phyloP scores from a whole-genome alignment of 1,284 basidiomycete species.

The Apiotrichum akiyoshidainum region DNA sequence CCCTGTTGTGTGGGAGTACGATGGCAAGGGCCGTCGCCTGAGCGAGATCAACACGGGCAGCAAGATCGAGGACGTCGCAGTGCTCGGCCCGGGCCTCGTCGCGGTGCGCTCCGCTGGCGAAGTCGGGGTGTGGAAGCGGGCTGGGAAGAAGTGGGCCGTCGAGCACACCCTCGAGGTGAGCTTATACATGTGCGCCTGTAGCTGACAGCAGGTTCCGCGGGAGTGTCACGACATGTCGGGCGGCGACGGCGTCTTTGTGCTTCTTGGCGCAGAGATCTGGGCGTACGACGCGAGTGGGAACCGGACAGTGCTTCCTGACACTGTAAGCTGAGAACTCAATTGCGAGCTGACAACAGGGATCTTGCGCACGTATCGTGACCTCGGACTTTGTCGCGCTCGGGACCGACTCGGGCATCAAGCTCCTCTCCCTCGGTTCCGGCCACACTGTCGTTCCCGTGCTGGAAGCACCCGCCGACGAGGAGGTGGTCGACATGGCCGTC shows the following conservation, averaged over 20 bases:
- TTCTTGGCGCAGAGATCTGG: slow-evolving; percentile 4
- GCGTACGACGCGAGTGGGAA: slow-evolving; percentile 5
- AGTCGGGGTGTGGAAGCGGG: slow-evolving; percentile 6
- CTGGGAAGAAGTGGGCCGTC: slow-evolving; percentile 9
- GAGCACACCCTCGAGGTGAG: slow-evolving; percentile 9
- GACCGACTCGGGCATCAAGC: too few species aligned
- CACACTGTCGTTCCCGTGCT: too few species aligned
- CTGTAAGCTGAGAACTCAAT: background rate
- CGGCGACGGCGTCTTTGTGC: slow-evolving; percentile 1
- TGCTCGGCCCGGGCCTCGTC: slow-evolving; percentile 3
- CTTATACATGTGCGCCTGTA: background rate
- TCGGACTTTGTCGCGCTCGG: too few species aligned
- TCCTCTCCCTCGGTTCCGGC: too few species aligned
- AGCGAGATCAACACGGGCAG: slow-evolving; percentile 15
- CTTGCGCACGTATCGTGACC: too few species aligned
- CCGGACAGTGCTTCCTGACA: background rate
- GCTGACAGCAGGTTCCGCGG: background rate
- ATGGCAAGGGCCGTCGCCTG: slow-evolving; percentile 20
- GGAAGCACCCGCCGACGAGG: too few species aligned
- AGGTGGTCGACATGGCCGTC: too few species aligned
- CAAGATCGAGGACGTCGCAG: background rate
- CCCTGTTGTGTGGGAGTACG: slow-evolving; percentile 27
- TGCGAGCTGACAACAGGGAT: background rate
- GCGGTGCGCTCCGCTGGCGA: background rate
- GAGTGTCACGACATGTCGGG: background rate